These are phyloP conservation scores for Tulasnella sp. DNA, from an alignment of 768 basidiomycete species.

Conservation along the genomic window DNA sequence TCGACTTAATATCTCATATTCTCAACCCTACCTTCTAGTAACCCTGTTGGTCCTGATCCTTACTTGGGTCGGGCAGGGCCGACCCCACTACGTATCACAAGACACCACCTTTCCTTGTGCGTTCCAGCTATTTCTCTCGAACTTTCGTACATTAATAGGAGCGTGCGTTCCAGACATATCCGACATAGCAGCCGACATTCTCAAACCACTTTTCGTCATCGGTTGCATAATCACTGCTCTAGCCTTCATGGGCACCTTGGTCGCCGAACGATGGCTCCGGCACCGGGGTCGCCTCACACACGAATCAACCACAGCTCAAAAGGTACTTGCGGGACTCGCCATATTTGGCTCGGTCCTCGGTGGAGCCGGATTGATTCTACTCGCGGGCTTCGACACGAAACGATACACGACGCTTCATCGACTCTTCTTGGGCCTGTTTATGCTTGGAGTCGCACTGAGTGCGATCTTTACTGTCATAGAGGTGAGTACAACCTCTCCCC, in stretches of 20 bases:
- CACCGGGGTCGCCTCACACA: conserved; percentile 58
- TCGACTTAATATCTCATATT: background rate
- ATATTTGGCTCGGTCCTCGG: conserved; percentile 59
- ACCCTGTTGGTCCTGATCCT: conserved; percentile 67
- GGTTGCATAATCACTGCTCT: conserved; percentile 61
- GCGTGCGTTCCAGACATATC: conserved; percentile 64
- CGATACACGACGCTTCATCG: conserved; percentile 51
- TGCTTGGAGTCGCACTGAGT: conserved; percentile 64
- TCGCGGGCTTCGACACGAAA: conserved; percentile 68
- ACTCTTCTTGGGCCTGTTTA: conserved; percentile 64
- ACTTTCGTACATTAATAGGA: background rate
- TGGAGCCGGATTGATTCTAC: conserved; percentile 59
- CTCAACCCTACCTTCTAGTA: background rate
- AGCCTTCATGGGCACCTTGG: conserved; percentile 56
- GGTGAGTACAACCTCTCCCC: conserved; percentile 37
- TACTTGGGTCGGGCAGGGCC: conserved; percentile 64
- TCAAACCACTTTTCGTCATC: conserved; percentile 72
- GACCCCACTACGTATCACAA: conserved; percentile 46
- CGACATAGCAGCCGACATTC: conserved; percentile 64
- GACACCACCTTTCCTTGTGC: conserved; percentile 17
- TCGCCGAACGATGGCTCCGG: conserved; percentile 59
- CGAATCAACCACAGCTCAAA: conserved; percentile 55
- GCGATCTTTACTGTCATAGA: conserved; percentile 72
- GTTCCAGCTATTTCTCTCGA: background rate
- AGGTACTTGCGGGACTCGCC: conserved; percentile 52